Evolutionary conservation across 1,139 yeast genomes (phyloP).

Genomic region (Geotrichum phurueaensis): DNA sequence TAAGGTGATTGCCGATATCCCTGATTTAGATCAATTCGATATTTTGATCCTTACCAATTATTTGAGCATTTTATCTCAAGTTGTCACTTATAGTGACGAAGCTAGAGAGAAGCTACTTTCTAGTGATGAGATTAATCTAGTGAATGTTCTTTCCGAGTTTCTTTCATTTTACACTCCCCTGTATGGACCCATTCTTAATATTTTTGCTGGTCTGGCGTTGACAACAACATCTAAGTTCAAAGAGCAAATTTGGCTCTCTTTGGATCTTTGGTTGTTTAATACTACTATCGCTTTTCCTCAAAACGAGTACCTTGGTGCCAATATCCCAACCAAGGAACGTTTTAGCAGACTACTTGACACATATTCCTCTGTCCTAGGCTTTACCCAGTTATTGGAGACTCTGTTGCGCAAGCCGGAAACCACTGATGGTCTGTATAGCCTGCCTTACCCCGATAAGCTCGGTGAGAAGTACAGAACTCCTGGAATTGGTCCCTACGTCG

Average conservation of each 20-base stretch:
- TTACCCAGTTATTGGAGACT: conserved; percentile 47
- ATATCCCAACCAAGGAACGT: conserved; percentile 29
- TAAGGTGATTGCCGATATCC: conserved; percentile 26
- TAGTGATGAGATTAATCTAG: conserved; percentile 32
- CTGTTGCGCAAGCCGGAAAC: conserved; percentile 31
- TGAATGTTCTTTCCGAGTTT: conserved; percentile 41
- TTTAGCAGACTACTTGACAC: conserved; percentile 29
- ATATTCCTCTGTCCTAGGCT: conserved; percentile 48
- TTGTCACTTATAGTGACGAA: conserved; percentile 42
- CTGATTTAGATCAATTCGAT: conserved; percentile 73
- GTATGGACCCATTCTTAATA: conserved; percentile 48
- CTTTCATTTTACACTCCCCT: conserved; percentile 48
- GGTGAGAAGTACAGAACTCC: conserved; percentile 57
- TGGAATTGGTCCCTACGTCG: conserved; percentile 79
- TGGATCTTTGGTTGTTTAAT: conserved; percentile 72
- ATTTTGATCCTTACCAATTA: conserved; percentile 72
- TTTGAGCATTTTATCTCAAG: conserved; percentile 49
- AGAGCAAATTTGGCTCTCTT: conserved; percentile 55
- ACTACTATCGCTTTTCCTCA: conserved; percentile 27
- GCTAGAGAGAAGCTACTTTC: conserved; percentile 37
- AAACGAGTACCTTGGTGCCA: conserved; percentile 26
- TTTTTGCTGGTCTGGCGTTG: conserved; percentile 45
- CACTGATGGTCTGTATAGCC: conserved; percentile 26
- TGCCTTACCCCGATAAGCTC: conserved; percentile 59
- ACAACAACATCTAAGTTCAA: conserved; percentile 43